Evolutionary conservation across 345 rosid species (phyloP).

Genomic region (Populus deltoides): DNA sequence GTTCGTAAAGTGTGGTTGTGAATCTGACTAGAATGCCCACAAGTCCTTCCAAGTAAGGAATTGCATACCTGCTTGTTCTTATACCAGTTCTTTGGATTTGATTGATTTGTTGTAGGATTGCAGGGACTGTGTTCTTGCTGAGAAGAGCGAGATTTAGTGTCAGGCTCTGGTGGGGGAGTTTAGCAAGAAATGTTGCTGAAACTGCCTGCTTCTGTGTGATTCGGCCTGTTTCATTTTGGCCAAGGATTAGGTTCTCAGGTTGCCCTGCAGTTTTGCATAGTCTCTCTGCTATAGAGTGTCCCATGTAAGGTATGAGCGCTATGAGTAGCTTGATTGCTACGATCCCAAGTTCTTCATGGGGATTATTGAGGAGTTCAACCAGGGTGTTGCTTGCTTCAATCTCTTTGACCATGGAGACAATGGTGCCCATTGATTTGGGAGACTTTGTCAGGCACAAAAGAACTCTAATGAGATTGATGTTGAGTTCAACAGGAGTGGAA

Average conservation of each 20-base stretch:
- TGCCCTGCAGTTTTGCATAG: slow-evolving; percentile 75
- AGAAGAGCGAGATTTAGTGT: slow-evolving; percentile 74
- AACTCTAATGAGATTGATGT: slow-evolving; percentile 61
- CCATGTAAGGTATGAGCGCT: slow-evolving; percentile 56
- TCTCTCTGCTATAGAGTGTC: slow-evolving; percentile 64
- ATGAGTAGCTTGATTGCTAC: slow-evolving; percentile 67
- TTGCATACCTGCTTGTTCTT: slow-evolving; percentile 62
- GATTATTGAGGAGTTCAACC: slow-evolving; percentile 69
- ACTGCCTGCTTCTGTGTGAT: slow-evolving; percentile 74
- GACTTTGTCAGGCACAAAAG: slow-evolving; percentile 63
- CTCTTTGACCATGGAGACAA: slow-evolving; percentile 59
- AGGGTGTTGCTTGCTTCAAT: slow-evolving; percentile 67
- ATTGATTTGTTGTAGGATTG: slow-evolving; percentile 49
- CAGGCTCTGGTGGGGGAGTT: slow-evolving; percentile 76
- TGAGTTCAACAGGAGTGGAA: slow-evolving; percentile 66
- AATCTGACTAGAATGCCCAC: slow-evolving; percentile 82
- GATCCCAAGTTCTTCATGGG: slow-evolving; percentile 62
- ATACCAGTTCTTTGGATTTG: slow-evolving; percentile 55
- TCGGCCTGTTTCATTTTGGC: slow-evolving; percentile 32
- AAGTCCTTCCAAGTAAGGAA: slow-evolving; percentile 69
- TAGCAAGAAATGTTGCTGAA: slow-evolving; percentile 66
- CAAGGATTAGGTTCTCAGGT: slow-evolving; percentile 62
- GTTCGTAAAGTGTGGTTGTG: slow-evolving; percentile 76
- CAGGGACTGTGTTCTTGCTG: slow-evolving; percentile 45
- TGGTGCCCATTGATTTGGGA: slow-evolving; percentile 46